Evolutionary conservation across 2,329 filamentous ascomycete genomes (phyloP).

Genomic region (Pseudopithomyces maydicus): DNA sequence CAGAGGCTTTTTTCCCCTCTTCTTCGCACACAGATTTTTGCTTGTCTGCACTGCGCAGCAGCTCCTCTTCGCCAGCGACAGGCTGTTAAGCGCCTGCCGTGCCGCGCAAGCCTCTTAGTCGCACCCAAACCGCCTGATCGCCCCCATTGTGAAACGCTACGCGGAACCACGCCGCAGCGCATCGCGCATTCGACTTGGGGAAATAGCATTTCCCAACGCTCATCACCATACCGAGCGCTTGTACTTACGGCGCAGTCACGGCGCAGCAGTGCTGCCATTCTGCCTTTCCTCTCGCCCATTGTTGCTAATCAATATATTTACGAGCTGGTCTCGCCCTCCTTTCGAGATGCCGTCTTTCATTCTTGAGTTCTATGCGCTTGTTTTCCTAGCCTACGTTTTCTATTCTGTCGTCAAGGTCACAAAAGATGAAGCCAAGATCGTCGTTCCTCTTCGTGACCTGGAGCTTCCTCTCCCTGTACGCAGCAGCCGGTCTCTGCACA

Average conservation of each 20-base stretch:
- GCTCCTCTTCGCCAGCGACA: neutral
- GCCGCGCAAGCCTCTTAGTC: neutral
- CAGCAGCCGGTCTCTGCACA: constrained; percentile 9
- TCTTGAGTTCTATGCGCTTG: constrained; percentile 12
- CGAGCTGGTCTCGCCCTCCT: constrained; percentile 6
- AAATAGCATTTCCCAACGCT: constrained; percentile 5
- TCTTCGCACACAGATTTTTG: neutral
- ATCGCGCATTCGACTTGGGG: neutral
- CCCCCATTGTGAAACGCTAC: constrained; percentile 7
- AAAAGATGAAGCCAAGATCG: constrained; percentile 10
- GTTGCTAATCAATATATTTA: constrained; percentile 1
- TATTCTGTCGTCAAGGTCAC: constrained; percentile 9
- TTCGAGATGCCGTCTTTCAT: constrained; percentile 2
- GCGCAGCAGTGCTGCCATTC: constrained; percentile 3
- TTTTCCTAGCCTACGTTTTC: constrained; percentile 11
- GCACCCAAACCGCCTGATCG: constrained; percentile 1
- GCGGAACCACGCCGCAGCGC: constrained; percentile 3
- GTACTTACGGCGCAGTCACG: constrained; percentile 1
- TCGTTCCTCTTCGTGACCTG: constrained; percentile 8
- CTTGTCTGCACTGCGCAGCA: neutral
- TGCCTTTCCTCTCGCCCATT: neutral
- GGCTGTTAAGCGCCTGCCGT: neutral
- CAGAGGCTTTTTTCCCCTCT: neutral
- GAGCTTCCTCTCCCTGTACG: constrained; percentile 8
- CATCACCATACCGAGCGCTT: constrained; percentile 6